Conservation (phyloP, 1,284 basidiomycete genomes). For the Sporisorium scitamineum region DNA sequence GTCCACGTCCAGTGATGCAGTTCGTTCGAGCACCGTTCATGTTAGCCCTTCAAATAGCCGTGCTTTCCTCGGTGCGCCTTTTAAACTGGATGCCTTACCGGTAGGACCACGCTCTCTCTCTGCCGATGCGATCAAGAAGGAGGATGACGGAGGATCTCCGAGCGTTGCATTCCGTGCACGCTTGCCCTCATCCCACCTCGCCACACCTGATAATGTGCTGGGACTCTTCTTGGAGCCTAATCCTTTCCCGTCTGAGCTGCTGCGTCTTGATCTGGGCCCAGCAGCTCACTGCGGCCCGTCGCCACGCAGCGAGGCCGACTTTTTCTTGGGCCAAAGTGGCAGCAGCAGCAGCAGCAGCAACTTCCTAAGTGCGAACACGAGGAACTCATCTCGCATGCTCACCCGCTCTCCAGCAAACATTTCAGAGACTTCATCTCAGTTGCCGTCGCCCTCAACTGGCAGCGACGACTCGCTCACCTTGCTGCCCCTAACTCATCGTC, state of each 20-base stretch:
- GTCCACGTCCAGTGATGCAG: conserved; percentile 15
- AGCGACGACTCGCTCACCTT: conserved; percentile 22
- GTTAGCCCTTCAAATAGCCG: conserved; percentile 5
- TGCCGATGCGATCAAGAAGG: not conserved
- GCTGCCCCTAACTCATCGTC: conserved; percentile 22
- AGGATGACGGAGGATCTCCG: not conserved
- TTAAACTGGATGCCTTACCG: conserved; percentile 7
- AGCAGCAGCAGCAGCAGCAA: not conserved
- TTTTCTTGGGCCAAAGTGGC: conserved; percentile 1
- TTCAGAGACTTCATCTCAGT: conserved; percentile 9
- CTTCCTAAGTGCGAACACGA: not conserved
- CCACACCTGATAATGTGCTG: conserved; percentile 19
- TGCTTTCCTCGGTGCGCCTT: conserved; percentile 4
- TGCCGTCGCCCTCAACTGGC: conserved; percentile 11
- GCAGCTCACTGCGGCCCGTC: not conserved
- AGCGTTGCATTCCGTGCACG: not conserved
- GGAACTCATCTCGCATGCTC: not conserved
- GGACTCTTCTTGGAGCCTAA: conserved; percentile 27
- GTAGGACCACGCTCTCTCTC: not conserved
- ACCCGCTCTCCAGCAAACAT: conserved; percentile 17
- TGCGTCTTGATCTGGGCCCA: conserved; percentile 9
- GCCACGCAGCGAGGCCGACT: conserved; percentile 23
- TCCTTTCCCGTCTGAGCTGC: conserved; percentile 14
- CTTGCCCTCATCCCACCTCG: conserved; percentile 14
- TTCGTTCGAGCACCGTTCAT: no score